phyloP scores from a whole-genome alignment of 768 basidiomycete genomes.

The Vishniacozyma victoriae region DNA sequence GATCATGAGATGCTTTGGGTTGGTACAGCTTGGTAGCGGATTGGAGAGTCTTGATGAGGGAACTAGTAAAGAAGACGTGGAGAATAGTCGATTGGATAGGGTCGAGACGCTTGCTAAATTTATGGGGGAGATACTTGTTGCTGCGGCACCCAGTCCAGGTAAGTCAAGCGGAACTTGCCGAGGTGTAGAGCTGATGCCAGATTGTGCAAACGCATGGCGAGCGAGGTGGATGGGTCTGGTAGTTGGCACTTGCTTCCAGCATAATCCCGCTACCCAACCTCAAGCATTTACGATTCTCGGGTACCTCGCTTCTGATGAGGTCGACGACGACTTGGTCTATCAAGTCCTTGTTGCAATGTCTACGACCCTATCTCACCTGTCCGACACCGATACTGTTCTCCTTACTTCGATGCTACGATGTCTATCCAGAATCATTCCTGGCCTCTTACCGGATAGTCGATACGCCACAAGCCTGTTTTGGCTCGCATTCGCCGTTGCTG shows the following conservation, averaged over 20 bases:
- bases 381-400: slow-evolving; percentile 65
- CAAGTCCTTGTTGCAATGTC: slow-evolving; percentile 86
- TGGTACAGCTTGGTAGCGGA: slow-evolving; percentile 58
- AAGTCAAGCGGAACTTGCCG: slow-evolving; percentile 55
- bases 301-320: slow-evolving; percentile 71
- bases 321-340: slow-evolving; percentile 88
- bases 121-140: slow-evolving; percentile 60
- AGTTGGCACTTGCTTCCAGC: slow-evolving; percentile 81
- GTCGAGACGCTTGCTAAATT: slow-evolving; percentile 64
- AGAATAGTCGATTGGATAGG: slow-evolving; percentile 55
- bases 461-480: slow-evolving; percentile 72
- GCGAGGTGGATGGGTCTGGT: slow-evolving; percentile 90
- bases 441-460: slow-evolving; percentile 61
- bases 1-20: slow-evolving; percentile 66
- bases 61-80: slow-evolving; percentile 49
- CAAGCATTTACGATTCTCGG: slow-evolving; percentile 80
- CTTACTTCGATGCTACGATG: slow-evolving; percentile 85
- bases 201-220: slow-evolving; percentile 71
- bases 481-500: slow-evolving; percentile 76
- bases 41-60: slow-evolving; percentile 57
- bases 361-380: slow-evolving; percentile 58
- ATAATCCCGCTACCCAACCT: slow-evolving; percentile 78
- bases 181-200: slow-evolving; percentile 10
- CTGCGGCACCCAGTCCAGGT: slow-evolving; percentile 68
- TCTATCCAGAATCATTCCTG: slow-evolving; percentile 69